A percentile compares a stretch with the other conserved stretches of the same genome.
Evolutionary conservation across 306 rosid species (phyloP).

Genomic region (Castanea crenata): DNA sequence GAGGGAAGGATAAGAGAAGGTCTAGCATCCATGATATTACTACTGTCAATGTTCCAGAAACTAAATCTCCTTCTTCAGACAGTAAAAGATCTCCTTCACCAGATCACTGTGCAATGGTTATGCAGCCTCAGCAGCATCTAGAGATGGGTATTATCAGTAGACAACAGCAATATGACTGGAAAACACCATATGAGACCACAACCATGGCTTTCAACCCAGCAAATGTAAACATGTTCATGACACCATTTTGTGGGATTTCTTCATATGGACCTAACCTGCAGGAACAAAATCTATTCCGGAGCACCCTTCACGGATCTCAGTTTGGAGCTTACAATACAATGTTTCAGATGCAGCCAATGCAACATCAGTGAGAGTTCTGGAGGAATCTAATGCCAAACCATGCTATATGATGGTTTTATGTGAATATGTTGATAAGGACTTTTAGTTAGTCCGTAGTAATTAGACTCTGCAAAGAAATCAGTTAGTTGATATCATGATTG

Average conservation of each 20-base stretch:
- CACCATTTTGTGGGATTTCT: constrained; percentile 56
- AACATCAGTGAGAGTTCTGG: constrained; percentile 41
- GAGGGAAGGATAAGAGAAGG: constrained; percentile 87
- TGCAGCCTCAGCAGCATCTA: constrained; percentile 41
- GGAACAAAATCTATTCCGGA: constrained; percentile 46
- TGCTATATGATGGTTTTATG: constrained; percentile 26
- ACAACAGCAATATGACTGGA: constrained; percentile 55
- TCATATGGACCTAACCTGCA: constrained; percentile 47
- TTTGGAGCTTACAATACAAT: constrained; percentile 44
- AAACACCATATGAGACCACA: constrained; percentile 30
- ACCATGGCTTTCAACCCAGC: constrained; percentile 42
- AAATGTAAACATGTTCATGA: constrained; percentile 42
- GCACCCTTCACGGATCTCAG: constrained; percentile 46
- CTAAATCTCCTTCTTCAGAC: constrained; percentile 42
- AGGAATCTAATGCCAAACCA: constrained; percentile 6
- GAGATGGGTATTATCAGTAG: constrained; percentile 29
- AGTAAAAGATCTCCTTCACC: constrained; percentile 34
- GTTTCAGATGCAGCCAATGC: constrained; percentile 58
- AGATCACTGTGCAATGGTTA: constrained; percentile 20
- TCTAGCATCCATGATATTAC: constrained; percentile 96
- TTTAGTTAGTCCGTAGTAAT: constrained; percentile 40
- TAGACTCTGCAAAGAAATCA: constrained; percentile 36
- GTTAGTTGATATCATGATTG: constrained; percentile 33
- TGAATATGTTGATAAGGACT: constrained; percentile 50
- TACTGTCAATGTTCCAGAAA: constrained; percentile 56